phyloP scores from a whole-genome alignment of 768 basidiomycete genomes.

The Kwoniella sp. region DNA sequence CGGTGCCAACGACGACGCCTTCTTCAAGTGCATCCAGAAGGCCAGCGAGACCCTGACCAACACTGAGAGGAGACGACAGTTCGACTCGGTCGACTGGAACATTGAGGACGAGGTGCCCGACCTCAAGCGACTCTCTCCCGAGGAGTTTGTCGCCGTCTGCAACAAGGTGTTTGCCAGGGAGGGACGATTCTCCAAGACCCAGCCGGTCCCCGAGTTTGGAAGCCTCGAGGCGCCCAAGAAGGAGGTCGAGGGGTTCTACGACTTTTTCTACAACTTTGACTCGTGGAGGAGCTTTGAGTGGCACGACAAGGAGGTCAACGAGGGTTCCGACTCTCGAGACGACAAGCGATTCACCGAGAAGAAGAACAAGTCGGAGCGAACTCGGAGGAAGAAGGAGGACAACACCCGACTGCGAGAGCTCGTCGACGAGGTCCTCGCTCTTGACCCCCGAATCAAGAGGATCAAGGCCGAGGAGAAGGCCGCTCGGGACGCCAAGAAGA shows the following conservation, averaged over 20 bases:
- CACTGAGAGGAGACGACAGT: slow-evolving; percentile 82
- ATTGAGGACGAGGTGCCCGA: slow-evolving; percentile 68
- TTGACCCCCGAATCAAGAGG: slow-evolving; percentile 92
- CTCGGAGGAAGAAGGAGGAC: slow-evolving; percentile 94
- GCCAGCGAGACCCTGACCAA: slow-evolving; percentile 90
- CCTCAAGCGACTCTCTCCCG: slow-evolving; percentile 46
- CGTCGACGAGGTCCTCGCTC: slow-evolving; percentile 73
- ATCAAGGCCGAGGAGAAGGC: slow-evolving; percentile 97
- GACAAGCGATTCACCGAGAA: slow-evolving; percentile 99
- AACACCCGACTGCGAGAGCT: slow-evolving; percentile 78
- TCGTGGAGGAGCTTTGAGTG: slow-evolving; percentile 98
- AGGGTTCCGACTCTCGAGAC: slow-evolving; percentile 93
- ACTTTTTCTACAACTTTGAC: slow-evolving; percentile 99
- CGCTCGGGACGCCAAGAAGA: slow-evolving; percentile 86
- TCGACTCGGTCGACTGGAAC: slow-evolving; percentile 90
- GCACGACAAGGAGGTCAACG: slow-evolving; percentile 96
- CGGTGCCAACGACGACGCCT: slow-evolving; percentile 83
- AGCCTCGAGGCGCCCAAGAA: slow-evolving; percentile 65
- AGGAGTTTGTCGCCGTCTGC: slow-evolving; percentile 68
- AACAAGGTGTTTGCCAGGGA: slow-evolving; percentile 83
- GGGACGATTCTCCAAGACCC: slow-evolving; percentile 78
- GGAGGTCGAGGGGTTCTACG: slow-evolving; percentile 87
- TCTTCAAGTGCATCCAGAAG: slow-evolving; percentile 99
- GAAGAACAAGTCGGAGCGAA: slow-evolving; percentile 98
- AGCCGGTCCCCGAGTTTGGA: slow-evolving; percentile 81